Percentiles rank a stretch among this genome's conserved stretches.
These are phyloP conservation scores for Marchantia paleacea DNA, from an alignment of 225 moss, liverwort and hornwort genomes.

Conservation along the genomic window DNA sequence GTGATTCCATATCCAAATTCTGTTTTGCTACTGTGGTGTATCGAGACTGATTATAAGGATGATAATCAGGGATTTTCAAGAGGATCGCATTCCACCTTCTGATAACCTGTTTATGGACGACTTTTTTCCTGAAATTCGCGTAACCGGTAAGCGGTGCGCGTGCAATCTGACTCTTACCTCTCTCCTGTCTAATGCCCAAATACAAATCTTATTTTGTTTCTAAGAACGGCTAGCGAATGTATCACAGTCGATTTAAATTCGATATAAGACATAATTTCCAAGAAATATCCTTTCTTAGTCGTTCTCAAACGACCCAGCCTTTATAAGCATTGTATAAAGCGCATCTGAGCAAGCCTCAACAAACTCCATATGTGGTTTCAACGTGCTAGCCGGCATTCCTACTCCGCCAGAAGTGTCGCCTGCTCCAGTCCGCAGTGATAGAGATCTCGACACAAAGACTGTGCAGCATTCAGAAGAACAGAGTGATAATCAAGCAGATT, in stretches of 20 bases:
- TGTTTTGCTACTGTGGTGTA: not conserved
- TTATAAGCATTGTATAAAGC: not conserved
- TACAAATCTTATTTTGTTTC: too few species aligned
- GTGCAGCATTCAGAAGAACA: not conserved
- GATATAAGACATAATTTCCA: too few species aligned
- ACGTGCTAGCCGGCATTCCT: not conserved
- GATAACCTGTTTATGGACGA: constrained; percentile 30
- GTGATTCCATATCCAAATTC: not conserved
- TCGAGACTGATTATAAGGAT: not conserved
- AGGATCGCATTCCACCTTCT: constrained; percentile 37
- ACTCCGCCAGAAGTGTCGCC: not conserved
- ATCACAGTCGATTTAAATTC: too few species aligned
- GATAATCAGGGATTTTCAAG: constrained; percentile 36
- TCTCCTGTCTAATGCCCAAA: too few species aligned
- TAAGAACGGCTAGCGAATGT: too few species aligned
- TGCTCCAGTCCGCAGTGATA: not conserved
- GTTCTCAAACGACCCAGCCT: too few species aligned
- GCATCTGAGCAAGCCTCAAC: not conserved
- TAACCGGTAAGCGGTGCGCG: constrained; percentile 25
- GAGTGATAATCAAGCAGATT: not conserved
- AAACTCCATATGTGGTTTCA: not conserved
- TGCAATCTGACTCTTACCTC: not conserved
- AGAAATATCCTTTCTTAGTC: too few species aligned
- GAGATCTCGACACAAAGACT: not conserved
- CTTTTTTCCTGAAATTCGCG: constrained; percentile 32